Conservation (phyloP, 1,284 basidiomycete species). For the Ustilago cynodontis region DNA sequence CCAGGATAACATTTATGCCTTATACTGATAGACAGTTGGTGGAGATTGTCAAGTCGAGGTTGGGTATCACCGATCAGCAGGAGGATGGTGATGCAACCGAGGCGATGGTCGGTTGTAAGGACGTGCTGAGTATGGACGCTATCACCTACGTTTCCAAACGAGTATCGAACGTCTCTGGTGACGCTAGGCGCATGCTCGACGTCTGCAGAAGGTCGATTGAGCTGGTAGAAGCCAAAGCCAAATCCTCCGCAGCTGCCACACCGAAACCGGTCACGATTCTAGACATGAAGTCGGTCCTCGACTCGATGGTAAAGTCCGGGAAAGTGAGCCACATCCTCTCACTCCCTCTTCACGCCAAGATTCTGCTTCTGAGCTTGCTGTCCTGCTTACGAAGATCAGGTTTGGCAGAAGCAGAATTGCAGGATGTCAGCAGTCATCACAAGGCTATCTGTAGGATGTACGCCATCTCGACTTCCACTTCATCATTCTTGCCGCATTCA, state of each 20-base stretch:
- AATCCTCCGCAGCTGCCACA: constrained; percentile 23
- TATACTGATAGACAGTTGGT: constrained; percentile 86
- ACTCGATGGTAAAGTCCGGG: constrained; percentile 90
- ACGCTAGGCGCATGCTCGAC: constrained; percentile 92
- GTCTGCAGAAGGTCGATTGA: constrained; percentile 77
- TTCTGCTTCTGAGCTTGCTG: constrained; percentile 78
- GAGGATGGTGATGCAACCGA: neutral
- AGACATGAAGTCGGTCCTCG: constrained; percentile 85
- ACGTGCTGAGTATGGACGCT: constrained; percentile 77
- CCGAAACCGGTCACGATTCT: constrained; percentile 76
- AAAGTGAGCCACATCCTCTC: constrained; percentile 72
- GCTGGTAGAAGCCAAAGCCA: constrained; percentile 46
- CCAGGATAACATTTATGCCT: constrained; percentile 92
- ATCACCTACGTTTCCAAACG: constrained; percentile 90
- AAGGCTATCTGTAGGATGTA: constrained; percentile 56
- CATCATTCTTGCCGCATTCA: neutral
- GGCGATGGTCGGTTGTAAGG: constrained; percentile 73
- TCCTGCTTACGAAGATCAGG: constrained; percentile 86
- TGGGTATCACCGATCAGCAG: constrained; percentile 71
- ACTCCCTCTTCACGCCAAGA: constrained; percentile 61
- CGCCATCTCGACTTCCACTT: constrained; percentile 17
- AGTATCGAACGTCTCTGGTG: constrained; percentile 91
- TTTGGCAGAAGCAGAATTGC: constrained; percentile 86
- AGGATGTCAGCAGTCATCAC: constrained; percentile 74
- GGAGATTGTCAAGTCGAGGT: constrained; percentile 85